Evolutionary conservation across 2,329 filamentous ascomycete species (phyloP).

Genomic region (Apiospora kogelbergensis): DNA sequence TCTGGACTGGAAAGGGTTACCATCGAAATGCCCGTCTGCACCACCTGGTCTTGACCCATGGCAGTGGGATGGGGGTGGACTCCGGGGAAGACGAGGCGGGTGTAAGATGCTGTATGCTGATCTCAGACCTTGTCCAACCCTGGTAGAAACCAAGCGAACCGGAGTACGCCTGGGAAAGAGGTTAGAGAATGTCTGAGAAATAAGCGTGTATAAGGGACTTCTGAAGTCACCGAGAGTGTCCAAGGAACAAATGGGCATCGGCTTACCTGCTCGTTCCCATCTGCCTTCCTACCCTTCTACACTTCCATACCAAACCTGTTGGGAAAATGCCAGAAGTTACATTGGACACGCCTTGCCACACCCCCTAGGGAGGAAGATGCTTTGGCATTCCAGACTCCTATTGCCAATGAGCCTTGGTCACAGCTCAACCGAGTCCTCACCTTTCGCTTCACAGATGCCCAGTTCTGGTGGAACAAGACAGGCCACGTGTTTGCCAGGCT

Average conservation of each 20-base stretch:
- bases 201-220: too few species aligned
- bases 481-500: neutral
- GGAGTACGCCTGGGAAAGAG: too few species aligned
- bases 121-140: too few species aligned
- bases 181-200: too few species aligned
- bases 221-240: too few species aligned
- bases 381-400: neutral
- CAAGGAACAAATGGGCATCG: too few species aligned
- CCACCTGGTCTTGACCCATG: neutral
- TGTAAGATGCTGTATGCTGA: too few species aligned
- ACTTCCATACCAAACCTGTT: neutral
- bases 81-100: neutral
- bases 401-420: constrained; percentile 1
- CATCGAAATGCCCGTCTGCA: neutral
- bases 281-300: too few species aligned
- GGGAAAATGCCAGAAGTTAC: too few species aligned
- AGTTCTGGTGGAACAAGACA: constrained; percentile 11
- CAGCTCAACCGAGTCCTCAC: neutral
- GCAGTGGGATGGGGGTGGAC: neutral
- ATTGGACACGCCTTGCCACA: neutral
- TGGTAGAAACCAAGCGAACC: too few species aligned
- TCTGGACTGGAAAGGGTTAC: neutral
- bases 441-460: neutral
- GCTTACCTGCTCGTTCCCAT: neutral
- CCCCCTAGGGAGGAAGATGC: neutral